These are phyloP conservation scores for Capronia epimyces DNA, from an alignment of 2,329 filamentous ascomycete species.

Conservation along the genomic window DNA sequence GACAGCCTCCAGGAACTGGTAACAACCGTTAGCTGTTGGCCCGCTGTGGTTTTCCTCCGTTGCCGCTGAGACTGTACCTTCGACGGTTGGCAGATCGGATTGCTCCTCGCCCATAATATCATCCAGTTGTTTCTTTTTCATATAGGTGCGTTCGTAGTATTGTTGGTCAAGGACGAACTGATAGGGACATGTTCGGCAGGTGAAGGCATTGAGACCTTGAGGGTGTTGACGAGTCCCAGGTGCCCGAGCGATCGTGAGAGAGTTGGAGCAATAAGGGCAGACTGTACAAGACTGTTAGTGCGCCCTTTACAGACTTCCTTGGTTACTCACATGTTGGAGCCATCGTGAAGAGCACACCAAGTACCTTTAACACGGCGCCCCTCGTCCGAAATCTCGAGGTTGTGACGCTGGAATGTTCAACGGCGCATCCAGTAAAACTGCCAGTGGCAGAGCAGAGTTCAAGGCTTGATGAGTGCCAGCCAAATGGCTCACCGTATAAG, in stretches of 20 bases:
- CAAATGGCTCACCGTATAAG: too few species aligned
- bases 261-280: constrained; percentile 48
- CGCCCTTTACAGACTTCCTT: neutral
- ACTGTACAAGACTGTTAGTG: constrained; percentile 32
- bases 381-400: neutral
- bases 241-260: constrained; percentile 42
- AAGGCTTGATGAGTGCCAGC: too few species aligned
- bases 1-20: constrained; percentile 50
- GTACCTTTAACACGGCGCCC: neutral
- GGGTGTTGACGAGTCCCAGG: constrained; percentile 37
- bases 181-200: constrained; percentile 94
- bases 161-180: constrained; percentile 73
- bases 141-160: constrained; percentile 72
- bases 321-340: constrained; percentile 36
- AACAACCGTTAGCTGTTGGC: neutral
- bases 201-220: constrained; percentile 67
- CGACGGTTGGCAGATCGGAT: constrained; percentile 27
- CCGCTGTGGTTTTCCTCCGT: neutral
- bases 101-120: constrained; percentile 66
- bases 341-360: constrained; percentile 28
- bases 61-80: constrained; percentile 16
- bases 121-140: constrained; percentile 81
- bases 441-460: too few species aligned
- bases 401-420: neutral
- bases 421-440: too few species aligned